A percentile compares a stretch with the other conserved stretches of the same genome.
phyloP scores from a whole-genome alignment of 2,329 filamentous ascomycete species.

The Fusarium humuli region DNA sequence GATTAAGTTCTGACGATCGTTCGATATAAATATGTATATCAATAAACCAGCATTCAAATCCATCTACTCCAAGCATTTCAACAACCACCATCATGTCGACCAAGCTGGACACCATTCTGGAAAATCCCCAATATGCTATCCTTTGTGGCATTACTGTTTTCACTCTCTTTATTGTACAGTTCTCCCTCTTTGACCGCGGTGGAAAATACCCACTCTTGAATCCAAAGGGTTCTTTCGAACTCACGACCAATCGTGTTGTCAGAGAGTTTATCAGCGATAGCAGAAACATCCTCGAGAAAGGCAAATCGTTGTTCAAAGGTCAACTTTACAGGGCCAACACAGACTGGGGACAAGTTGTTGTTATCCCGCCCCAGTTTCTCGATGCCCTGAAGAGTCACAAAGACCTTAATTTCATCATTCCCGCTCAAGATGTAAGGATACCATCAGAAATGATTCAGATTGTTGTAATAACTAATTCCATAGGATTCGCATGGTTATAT shows the following conservation, averaged over 20 bases:
- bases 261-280: slow-evolving; percentile 2
- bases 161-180: not conserved
- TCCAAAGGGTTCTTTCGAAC: not conserved
- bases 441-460: not conserved
- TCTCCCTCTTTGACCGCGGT: not conserved
- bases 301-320: not conserved
- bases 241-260: not conserved
- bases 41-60: not conserved
- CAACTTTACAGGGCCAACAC: not conserved
- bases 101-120: not conserved
- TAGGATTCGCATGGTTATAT: slow-evolving; percentile 13
- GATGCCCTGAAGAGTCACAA: not conserved
- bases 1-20: not conserved
- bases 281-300: not conserved
- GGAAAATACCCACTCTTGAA: slow-evolving; percentile 1
- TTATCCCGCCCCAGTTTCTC: not conserved
- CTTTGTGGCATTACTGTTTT: slow-evolving; percentile 1
- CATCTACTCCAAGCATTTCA: not conserved
- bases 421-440: slow-evolving; percentile 2
- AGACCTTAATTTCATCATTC: not conserved
- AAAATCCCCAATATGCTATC: slow-evolving; percentile 1
- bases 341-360: not conserved
- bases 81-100: not conserved
- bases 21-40: not conserved
- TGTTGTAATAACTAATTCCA: not conserved